Evolutionary conservation across 805 yeast genomes (phyloP).

Genomic region (Maudiozyma serrabonitensis): DNA sequence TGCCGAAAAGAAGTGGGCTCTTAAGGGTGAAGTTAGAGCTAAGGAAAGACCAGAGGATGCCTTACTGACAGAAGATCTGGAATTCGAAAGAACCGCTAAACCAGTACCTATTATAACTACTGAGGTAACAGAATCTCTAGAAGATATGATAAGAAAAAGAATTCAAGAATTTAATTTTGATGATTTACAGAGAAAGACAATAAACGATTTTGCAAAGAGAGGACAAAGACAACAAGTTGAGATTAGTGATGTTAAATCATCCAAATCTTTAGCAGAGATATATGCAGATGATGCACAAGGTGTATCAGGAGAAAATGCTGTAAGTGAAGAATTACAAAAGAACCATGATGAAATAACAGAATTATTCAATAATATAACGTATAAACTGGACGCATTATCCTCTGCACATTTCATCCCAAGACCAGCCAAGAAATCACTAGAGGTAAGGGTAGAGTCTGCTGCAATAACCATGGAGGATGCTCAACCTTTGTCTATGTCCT

Average conservation of each 20-base stretch:
- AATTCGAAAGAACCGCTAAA: slow-evolving; percentile 86
- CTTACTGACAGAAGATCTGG: slow-evolving; percentile 67
- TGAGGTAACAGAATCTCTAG: slow-evolving; percentile 77
- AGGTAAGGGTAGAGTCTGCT: slow-evolving; percentile 73
- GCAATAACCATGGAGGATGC: slow-evolving; percentile 92
- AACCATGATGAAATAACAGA: slow-evolving; percentile 73
- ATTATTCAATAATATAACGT: slow-evolving; percentile 50
- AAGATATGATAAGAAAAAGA: slow-evolving; percentile 80
- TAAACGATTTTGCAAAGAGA: slow-evolving; percentile 56
- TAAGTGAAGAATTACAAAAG: slow-evolving; percentile 53
- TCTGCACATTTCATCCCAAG: slow-evolving; percentile 95
- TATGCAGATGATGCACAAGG: slow-evolving; percentile 78
- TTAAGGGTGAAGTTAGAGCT: slow-evolving; percentile 85
- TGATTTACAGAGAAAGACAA: slow-evolving; percentile 67
- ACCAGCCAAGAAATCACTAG: slow-evolving; percentile 70
- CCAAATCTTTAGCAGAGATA: slow-evolving; percentile 80
- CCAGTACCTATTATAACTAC: slow-evolving; percentile 93
- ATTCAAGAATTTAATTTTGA: slow-evolving; percentile 69
- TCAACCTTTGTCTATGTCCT: slow-evolving; percentile 76
- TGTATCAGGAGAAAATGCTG: slow-evolving; percentile 38
- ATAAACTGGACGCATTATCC: slow-evolving; percentile 76
- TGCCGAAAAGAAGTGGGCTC: slow-evolving; percentile 86
- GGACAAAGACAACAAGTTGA: slow-evolving; percentile 42
- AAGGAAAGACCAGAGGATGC: slow-evolving; percentile 79
- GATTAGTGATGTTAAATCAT: slow-evolving; percentile 73